Base-by-base conservation (phyloP, 768 basidiomycete species). In the Artomyces pyxidatus region DNA sequence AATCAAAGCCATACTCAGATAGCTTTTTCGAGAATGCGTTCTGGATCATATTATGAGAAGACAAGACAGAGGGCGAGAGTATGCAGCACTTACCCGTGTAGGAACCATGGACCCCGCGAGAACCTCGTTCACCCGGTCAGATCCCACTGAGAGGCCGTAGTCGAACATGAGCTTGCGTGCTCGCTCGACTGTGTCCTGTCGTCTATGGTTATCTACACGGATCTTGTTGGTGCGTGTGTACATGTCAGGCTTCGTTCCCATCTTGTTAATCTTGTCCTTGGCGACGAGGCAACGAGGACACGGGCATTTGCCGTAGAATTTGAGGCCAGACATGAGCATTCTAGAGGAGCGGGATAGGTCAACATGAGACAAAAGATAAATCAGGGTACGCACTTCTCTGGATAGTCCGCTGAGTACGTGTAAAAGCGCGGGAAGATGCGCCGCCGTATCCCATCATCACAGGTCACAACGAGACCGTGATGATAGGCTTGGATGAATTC, bases 201-300 rank as follows among this genome's bases (percentile, higher is more conserved):
- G 16, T 3, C 38, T 17, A 6, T 48, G 4, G n/a, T 12, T 40
- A 38, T 61, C 57, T 4, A 46, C 29, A 3, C 58, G 56, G 11
- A 39, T 23, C 8, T 44, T 12, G 0, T 35, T 11, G 8, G 37
- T 39, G 4, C 48, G 49, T 8, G 2, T 21, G 3, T 42, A 9
- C 8, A 50, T 47, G 46, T 71, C 67, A 6, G 21, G 44, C 26
- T 52, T 41, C 4, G 52, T 49, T 0, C 71, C 72, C 16, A 74
- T 40, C 0, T 44, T 42, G 28, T 62, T 50, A 6, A 74, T 52
- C 0, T 62, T 32, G 1, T 52, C 46, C 45, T 67, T 69, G 7
- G 38, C 39, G 22, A 68, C 51, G 0, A 64, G 48, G 47, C 73
- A 75, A 0, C 63, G 55, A 0, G 71, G 71, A 50, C 73, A 74